These are phyloP conservation scores for Saposhnikovia divaricata DNA, from an alignment of 129 eudicot genomes.

Conservation along the genomic window DNA sequence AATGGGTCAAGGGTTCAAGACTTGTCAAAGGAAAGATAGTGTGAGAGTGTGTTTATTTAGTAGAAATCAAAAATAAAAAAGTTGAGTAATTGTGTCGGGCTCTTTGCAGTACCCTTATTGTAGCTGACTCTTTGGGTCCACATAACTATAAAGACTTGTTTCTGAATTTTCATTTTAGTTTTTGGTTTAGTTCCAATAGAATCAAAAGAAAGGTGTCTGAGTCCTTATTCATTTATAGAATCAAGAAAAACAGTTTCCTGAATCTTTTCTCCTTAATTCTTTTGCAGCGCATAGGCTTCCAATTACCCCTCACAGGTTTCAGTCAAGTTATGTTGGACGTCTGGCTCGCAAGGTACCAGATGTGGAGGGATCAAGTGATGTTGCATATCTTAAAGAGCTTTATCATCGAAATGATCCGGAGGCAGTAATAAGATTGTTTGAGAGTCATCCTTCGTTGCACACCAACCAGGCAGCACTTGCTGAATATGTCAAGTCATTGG, in stretches of 20 bases:
- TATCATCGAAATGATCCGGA: slow-evolving; percentile 70
- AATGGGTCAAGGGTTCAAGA: not conserved
- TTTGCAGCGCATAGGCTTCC: slow-evolving; percentile 30
- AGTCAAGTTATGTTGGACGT: slow-evolving; percentile 56
- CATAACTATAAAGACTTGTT: not conserved
- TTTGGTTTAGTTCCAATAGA: not conserved
- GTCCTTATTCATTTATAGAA: not conserved
- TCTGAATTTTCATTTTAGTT: not conserved
- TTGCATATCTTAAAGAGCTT: slow-evolving; percentile 54
- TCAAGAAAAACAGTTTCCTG: not conserved
- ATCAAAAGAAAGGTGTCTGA: not conserved
- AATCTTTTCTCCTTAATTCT: not conserved
- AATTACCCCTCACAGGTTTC: slow-evolving; percentile 38
- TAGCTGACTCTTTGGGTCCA: not conserved
- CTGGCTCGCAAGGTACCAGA: slow-evolving; percentile 50
- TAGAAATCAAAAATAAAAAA: not conserved
- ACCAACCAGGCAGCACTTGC: slow-evolving; percentile 64
- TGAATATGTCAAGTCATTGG: slow-evolving; percentile 86
- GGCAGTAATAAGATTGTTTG: slow-evolving; percentile 70
- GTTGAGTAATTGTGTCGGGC: not conserved
- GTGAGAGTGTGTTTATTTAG: not conserved
- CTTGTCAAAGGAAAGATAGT: not conserved
- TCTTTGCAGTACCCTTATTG: not conserved
- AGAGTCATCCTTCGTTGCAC: slow-evolving; percentile 74
- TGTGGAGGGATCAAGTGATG: slow-evolving; percentile 42